These are phyloP conservation scores for Mitragyna speciosa DNA, from an alignment of 257 asterid genomes.

Conservation along the genomic window DNA sequence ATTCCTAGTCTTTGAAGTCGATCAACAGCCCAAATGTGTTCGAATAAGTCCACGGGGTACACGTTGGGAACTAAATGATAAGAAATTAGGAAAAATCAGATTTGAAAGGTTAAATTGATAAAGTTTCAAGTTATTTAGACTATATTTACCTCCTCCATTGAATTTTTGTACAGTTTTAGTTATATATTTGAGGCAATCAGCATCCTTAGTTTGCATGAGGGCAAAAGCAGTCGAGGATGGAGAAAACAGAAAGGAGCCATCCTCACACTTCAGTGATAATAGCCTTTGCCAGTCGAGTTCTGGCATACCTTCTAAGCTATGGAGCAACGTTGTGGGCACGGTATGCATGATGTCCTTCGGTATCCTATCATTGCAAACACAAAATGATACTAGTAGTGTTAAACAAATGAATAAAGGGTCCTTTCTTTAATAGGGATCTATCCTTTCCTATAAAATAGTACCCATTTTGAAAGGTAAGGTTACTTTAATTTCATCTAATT, in stretches of 20 bases:
- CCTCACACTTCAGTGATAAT: constrained; percentile 49
- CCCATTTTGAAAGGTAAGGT: constrained; percentile 11
- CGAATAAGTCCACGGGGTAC: constrained; percentile 94
- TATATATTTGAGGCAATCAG: constrained; percentile 61
- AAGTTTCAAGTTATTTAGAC: background rate
- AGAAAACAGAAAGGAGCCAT: constrained; percentile 89
- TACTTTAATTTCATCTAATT: constrained; percentile 5
- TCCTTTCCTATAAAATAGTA: constrained; percentile 11
- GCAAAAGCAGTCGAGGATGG: constrained; percentile 95
- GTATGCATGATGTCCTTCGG: constrained; percentile 67
- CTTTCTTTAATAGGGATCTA: background rate
- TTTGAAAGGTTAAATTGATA: too few species aligned
- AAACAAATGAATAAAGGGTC: constrained; percentile 7
- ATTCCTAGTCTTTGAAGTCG: constrained; percentile 75
- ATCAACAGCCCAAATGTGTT: constrained; percentile 81
- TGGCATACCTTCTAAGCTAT: constrained; percentile 84
- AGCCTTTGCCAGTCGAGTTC: constrained; percentile 76
- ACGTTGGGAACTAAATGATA: constrained; percentile 64
- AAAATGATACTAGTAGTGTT: constrained; percentile 8
- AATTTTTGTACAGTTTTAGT: constrained; percentile 47
- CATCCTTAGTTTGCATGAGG: constrained; percentile 66
- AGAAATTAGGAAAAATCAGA: background rate
- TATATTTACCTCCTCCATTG: constrained; percentile 68
- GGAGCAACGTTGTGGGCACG: constrained; percentile 84
- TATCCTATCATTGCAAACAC: constrained; percentile 51